These are phyloP conservation scores for Lentithecium fluviatile DNA, from an alignment of 495 filamentous ascomycete genomes.

Conservation along the genomic window DNA sequence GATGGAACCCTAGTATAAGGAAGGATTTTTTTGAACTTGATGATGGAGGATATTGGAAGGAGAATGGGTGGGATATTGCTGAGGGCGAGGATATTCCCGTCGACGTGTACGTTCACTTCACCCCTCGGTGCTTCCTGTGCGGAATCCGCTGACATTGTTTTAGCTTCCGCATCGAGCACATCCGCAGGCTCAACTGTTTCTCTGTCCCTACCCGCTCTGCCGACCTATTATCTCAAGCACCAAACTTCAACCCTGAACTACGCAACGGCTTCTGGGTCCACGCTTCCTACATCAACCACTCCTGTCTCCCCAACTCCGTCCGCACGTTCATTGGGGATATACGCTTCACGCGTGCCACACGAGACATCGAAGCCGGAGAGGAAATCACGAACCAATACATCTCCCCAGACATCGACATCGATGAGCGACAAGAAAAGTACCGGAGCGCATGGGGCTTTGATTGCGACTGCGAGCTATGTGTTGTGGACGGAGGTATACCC, in stretches of 20 bases:
- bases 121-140: background rate
- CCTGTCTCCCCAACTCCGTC: constrained; percentile 49
- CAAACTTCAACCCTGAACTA: constrained; percentile 33
- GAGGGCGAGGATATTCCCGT: constrained; percentile 18
- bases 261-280: constrained; percentile 54
- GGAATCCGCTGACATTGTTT: background rate
- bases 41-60: constrained; percentile 43
- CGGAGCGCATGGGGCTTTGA: constrained; percentile 18
- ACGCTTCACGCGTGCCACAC: constrained; percentile 55
- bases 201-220: constrained; percentile 21
- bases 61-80: background rate
- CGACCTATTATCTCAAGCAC: constrained; percentile 12
- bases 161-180: constrained; percentile 24
- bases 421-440: constrained; percentile 18
- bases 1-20: constrained; percentile 51
- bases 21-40: constrained; percentile 46
- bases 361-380: constrained; percentile 48
- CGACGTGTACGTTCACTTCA: constrained; percentile 16
- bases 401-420: constrained; percentile 18
- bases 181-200: constrained; percentile 23
- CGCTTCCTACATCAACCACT: constrained; percentile 59
- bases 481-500: constrained; percentile 1
- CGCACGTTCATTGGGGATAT: constrained; percentile 61
- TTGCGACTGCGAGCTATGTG: constrained; percentile 23
- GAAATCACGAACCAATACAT: constrained; percentile 48